Conservation (phyloP, 257 asterid genomes). For the Solanum neorickii region DNA sequence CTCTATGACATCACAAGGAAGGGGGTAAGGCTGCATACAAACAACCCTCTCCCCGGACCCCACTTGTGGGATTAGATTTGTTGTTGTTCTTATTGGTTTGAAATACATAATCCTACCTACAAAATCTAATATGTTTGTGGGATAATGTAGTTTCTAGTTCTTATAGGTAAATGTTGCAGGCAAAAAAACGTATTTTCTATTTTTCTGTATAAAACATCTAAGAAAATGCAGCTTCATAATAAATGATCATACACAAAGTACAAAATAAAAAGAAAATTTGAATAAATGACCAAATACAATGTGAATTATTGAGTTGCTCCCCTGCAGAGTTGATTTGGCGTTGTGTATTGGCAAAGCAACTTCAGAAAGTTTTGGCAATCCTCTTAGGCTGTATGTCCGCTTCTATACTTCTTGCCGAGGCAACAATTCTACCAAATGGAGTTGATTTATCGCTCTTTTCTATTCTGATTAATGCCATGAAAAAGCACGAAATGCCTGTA, state of each 20-base stretch:
- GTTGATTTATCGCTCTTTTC: conserved; percentile 76
- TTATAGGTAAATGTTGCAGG: background rate
- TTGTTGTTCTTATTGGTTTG: background rate
- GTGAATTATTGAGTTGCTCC: background rate
- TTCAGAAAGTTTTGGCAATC: conserved; percentile 47
- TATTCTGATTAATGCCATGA: conserved; percentile 35
- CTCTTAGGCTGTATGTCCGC: conserved; percentile 60
- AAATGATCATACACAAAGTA: background rate
- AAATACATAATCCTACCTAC: background rate
- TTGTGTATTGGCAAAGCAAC: conserved; percentile 47
- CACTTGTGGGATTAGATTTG: background rate
- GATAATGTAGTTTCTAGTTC: background rate
- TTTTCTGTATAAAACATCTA: background rate
- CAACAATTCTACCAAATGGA: conserved; percentile 58
- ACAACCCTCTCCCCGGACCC: background rate
- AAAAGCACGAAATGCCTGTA: conserved; percentile 39
- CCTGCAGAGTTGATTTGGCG: conserved; percentile 63
- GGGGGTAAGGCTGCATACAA: background rate
- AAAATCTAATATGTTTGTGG: background rate
- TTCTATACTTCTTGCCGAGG: conserved; percentile 78
- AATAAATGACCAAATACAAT: background rate
- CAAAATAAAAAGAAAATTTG: background rate
- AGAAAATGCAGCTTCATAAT: background rate
- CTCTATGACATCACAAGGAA: background rate
- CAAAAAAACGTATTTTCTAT: background rate